These are phyloP conservation scores for Lunularia cruciata DNA, from an alignment of 225 moss, liverwort and hornwort species.

Conservation along the genomic window DNA sequence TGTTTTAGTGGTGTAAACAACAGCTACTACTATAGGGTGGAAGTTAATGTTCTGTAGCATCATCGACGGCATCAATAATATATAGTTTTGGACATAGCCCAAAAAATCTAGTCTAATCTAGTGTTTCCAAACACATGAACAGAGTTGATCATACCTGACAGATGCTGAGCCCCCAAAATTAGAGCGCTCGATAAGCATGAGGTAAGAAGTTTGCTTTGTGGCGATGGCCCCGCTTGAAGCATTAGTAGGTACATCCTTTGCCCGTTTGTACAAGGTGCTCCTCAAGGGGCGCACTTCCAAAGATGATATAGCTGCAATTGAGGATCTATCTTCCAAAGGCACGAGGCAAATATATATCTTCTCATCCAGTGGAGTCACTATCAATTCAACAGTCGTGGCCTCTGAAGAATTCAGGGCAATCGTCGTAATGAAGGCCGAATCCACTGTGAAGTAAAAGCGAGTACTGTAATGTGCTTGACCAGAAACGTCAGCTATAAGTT, in stretches of 20 bases:
- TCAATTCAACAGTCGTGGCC: not conserved
- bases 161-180: conserved; percentile 5
- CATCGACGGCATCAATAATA: no score
- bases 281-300: conserved; percentile 15
- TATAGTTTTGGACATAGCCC: no score
- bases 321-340: conserved; percentile 9
- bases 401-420: not conserved
- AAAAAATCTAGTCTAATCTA: no score
- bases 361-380: not conserved
- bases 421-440: not conserved
- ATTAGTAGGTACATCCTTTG: no score
- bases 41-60: no score
- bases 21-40: no score
- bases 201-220: not conserved
- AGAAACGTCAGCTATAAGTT: not conserved
- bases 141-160: no score
- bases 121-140: no score
- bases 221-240: no score
- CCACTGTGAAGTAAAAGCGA: not conserved
- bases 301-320: conserved; percentile 16
- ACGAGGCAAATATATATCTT: not conserved
- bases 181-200: not conserved
- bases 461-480: not conserved
- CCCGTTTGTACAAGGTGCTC: not conserved
- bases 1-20: no score